Conservation (phyloP, 1,139 yeast species). For the Debaryomyces fabryi region DNA sequence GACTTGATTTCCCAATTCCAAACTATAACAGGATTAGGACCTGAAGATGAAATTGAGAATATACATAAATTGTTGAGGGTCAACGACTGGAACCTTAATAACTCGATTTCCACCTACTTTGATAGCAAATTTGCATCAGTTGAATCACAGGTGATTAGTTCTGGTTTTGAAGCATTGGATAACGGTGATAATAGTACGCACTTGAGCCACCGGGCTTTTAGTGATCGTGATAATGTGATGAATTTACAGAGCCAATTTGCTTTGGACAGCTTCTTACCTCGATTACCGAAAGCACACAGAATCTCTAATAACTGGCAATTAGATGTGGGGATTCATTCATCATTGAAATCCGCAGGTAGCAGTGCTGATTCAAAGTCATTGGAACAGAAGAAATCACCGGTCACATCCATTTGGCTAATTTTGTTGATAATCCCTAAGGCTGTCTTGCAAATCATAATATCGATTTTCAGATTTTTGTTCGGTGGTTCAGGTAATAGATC, state of each 20-base stretch:
- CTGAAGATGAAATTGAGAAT: slow-evolving; percentile 36
- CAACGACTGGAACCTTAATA: slow-evolving; percentile 52
- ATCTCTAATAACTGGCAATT: slow-evolving; percentile 46
- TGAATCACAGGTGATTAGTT: slow-evolving; percentile 10
- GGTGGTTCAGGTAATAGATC: slow-evolving; percentile 20
- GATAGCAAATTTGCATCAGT: slow-evolving; percentile 49
- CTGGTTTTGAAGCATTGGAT: slow-evolving; percentile 22
- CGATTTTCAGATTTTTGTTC: slow-evolving; percentile 38
- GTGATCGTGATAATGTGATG: slow-evolving; percentile 13
- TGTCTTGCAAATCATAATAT: slow-evolving; percentile 34
- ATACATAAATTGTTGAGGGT: slow-evolving; percentile 40
- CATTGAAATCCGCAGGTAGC: slow-evolving; percentile 24
- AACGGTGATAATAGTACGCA: slow-evolving; percentile 11
- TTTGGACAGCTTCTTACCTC: slow-evolving; percentile 39
- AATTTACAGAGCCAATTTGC: slow-evolving; percentile 40
- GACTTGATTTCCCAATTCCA: slow-evolving; percentile 40
- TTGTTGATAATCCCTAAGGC: slow-evolving; percentile 51
- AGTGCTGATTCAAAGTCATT: background rate
- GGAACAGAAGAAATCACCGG: slow-evolving; percentile 14
- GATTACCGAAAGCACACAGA: slow-evolving; percentile 45
- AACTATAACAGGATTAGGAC: slow-evolving; percentile 45
- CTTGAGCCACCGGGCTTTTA: slow-evolving; percentile 8
- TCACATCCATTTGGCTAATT: slow-evolving; percentile 42
- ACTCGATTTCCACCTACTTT: slow-evolving; percentile 52
- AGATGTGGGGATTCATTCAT: slow-evolving; percentile 48